A percentile compares a stretch with the other conserved stretches of the same genome.
These are phyloP conservation scores for Schrenkiella parvula DNA, from an alignment of 345 rosid species.

Conservation along the genomic window DNA sequence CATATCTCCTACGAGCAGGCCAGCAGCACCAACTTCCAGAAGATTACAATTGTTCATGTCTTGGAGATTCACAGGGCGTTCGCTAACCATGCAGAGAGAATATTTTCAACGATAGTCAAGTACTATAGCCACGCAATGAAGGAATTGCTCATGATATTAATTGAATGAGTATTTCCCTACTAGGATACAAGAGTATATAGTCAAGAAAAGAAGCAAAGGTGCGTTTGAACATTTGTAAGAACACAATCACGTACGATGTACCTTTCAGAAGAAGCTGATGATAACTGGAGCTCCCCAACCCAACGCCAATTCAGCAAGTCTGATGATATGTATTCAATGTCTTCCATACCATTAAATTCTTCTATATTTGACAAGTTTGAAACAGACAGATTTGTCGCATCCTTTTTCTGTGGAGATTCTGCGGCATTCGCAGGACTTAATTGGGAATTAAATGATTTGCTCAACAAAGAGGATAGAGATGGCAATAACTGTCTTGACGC, in stretches of 20 bases:
- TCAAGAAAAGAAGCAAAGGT: background rate
- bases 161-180: background rate
- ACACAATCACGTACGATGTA: conserved; percentile 29
- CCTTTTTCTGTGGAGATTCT: conserved; percentile 72
- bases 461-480: conserved; percentile 71
- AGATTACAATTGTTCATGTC: conserved; percentile 68
- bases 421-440: conserved; percentile 55
- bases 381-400: conserved; percentile 47
- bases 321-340: conserved; percentile 59
- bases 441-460: conserved; percentile 84
- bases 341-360: conserved; percentile 57
- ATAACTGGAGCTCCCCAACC: conserved; percentile 61
- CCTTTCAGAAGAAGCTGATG: conserved; percentile 66
- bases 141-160: background rate
- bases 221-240: conserved; percentile 10
- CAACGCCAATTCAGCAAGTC: conserved; percentile 91
- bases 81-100: conserved; percentile 33
- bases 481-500: conserved; percentile 84
- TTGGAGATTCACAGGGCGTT: conserved; percentile 54
- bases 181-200: background rate
- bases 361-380: conserved; percentile 65
- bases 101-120: conserved; percentile 8
- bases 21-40: conserved; percentile 95
- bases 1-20: conserved; percentile 90
- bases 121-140: conserved; percentile 11